These are phyloP conservation scores for Warburgia ugandensis DNA, from an alignment of 164 flowering plant species.

Conservation along the genomic window DNA sequence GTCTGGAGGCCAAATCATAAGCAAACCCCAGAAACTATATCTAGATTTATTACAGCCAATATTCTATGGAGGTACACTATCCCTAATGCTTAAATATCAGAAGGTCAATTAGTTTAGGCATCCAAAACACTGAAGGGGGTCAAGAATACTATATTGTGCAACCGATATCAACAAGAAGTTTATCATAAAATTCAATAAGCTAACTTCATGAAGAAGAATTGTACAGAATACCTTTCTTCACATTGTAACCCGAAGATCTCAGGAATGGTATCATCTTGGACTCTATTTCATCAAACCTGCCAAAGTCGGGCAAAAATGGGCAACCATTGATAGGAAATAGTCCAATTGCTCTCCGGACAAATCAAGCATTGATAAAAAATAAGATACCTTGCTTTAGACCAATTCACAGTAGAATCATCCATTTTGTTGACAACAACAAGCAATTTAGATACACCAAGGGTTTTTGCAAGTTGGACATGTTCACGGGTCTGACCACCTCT, in stretches of 20 bases:
- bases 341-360: background rate
- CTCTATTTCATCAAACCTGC: conserved; percentile 89
- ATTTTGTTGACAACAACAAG: conserved; percentile 93
- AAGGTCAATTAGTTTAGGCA: too few species aligned
- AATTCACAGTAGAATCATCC: conserved; percentile 96
- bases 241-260: conserved; percentile 84
- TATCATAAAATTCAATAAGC: background rate
- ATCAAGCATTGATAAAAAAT: background rate
- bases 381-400: conserved; percentile 85
- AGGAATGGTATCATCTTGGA: conserved; percentile 84
- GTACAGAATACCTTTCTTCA: conserved; percentile 69
- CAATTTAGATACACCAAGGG: conserved; percentile 91
- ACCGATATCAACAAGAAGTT: too few species aligned
- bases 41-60: too few species aligned
- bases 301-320: background rate
- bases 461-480: conserved; percentile 96
- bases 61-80: too few species aligned
- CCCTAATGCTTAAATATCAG: too few species aligned
- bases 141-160: too few species aligned
- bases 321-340: background rate
- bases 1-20: too few species aligned
- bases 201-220: background rate
- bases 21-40: too few species aligned
- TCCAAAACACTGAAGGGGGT: too few species aligned
- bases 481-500: conserved; percentile 99